Conservation (phyloP, 2,329 filamentous ascomycete species). For the Ilyonectria destructans region DNA sequence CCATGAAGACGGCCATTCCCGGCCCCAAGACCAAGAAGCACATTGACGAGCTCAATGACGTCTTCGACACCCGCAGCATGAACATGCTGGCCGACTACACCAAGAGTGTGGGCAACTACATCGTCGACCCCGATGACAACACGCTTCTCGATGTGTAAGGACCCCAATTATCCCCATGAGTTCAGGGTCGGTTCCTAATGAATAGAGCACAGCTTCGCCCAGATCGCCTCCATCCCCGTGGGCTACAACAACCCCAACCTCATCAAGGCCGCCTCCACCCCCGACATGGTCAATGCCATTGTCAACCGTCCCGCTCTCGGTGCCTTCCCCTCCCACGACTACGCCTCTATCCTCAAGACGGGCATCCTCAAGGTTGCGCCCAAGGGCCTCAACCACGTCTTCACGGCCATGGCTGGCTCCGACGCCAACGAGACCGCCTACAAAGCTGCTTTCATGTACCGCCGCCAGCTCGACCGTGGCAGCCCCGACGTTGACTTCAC, state of each 20-base stretch:
- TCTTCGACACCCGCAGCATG: conserved; percentile 89
- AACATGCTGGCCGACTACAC: conserved; percentile 87
- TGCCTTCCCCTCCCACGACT: conserved; percentile 91
- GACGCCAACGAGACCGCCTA: conserved; percentile 96
- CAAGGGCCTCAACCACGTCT: conserved; percentile 88
- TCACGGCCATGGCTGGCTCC: conserved; percentile 90
- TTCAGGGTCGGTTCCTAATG: conserved; percentile 18
- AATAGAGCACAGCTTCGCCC: conserved; percentile 78
- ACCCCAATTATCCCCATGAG: not conserved
- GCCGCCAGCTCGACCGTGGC: conserved; percentile 85
- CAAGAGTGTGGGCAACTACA: conserved; percentile 86
- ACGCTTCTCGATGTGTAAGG: conserved; percentile 80
- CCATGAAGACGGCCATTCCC: conserved; percentile 76
- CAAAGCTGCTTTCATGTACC: conserved; percentile 97
- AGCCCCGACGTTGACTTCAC: conserved; percentile 85
- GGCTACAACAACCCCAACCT: conserved; percentile 93
- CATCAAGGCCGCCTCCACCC: conserved; percentile 78
- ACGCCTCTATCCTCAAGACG: conserved; percentile 84
- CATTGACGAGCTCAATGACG: conserved; percentile 80
- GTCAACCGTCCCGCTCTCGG: conserved; percentile 93
- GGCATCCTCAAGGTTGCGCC: conserved; percentile 89
- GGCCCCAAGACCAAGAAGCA: conserved; percentile 82
- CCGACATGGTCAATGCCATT: conserved; percentile 84
- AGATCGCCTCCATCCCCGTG: conserved; percentile 93
- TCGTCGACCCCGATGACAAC: conserved; percentile 81